phyloP scores from a whole-genome alignment of 345 rosid species.

The Pistacia vera region DNA sequence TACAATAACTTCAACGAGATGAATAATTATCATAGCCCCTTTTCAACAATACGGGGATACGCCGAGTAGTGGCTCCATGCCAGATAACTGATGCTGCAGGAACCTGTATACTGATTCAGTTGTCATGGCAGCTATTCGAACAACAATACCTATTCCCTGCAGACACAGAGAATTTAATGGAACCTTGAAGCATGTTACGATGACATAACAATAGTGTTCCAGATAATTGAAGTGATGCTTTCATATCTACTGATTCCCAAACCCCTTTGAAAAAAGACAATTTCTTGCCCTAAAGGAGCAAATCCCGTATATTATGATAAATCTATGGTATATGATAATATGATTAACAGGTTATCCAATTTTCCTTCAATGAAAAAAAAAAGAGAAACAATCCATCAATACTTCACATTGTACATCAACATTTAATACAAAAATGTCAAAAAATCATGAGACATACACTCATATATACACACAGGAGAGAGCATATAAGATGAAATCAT shows the following conservation, averaged over 20 bases:
- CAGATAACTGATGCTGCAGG: conserved; percentile 59
- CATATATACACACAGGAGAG: too few relatives aligned
- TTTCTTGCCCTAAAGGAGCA: background rate
- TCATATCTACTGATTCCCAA: background rate
- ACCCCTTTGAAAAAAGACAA: background rate
- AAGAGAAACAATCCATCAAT: too few relatives aligned
- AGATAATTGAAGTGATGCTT: background rate
- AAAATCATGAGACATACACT: too few relatives aligned
- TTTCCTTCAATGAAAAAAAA: too few relatives aligned
- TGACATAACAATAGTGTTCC: background rate
- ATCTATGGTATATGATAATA: too few relatives aligned
- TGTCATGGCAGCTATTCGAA: conserved; percentile 75
- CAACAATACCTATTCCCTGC: conserved; percentile 73
- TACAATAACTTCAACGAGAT: background rate
- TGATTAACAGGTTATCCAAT: too few relatives aligned
- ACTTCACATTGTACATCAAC: too few relatives aligned
- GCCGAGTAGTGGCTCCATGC: conserved; percentile 69
- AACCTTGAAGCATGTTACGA: background rate
- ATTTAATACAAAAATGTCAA: too few relatives aligned
- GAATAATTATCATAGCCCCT: background rate
- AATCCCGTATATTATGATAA: too few relatives aligned
- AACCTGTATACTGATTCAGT: conserved; percentile 86
- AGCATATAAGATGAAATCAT: too few relatives aligned
- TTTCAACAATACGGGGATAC: conserved; percentile 58
- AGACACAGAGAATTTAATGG: conserved; percentile 6